Conservation (phyloP, 2,329 filamentous ascomycete species). For the Alternaria arborescens region DNA sequence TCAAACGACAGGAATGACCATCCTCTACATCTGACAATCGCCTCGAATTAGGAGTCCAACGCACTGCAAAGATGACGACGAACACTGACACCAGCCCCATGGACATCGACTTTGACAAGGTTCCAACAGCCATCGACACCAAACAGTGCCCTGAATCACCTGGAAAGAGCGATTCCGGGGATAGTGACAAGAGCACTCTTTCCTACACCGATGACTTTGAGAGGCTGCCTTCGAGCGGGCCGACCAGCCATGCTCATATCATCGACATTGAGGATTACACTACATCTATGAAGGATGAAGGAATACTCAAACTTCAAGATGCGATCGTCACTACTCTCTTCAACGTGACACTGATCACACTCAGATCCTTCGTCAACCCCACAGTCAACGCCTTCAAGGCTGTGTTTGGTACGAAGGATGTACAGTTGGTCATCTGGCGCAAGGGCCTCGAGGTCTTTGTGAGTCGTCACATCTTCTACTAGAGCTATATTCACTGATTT, state of each 20-base stretch:
- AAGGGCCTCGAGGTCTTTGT: constrained; percentile 31
- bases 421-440: constrained; percentile 30
- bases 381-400: constrained; percentile 25
- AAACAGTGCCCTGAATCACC: neutral
- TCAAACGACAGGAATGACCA: neutral
- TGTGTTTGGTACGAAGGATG: constrained; percentile 19
- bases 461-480: neutral
- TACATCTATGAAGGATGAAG: neutral
- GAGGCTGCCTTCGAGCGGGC: constrained; percentile 8
- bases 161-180: neutral
- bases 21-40: neutral
- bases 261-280: constrained; percentile 17
- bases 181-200: neutral
- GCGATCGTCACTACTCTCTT: constrained; percentile 26
- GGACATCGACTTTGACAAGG: neutral
- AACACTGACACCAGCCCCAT: neutral
- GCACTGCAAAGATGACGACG: neutral
- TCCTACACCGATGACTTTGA: constrained; percentile 17
- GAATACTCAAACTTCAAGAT: constrained; percentile 22
- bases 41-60: too few relatives aligned
- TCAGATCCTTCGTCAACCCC: constrained; percentile 20
- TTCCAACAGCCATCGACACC: accelerated
- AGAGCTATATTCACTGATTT: neutral
- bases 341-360: constrained; percentile 8
- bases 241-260: constrained; percentile 10